Evolutionary conservation across 805 yeast species (phyloP).

Genomic region (Metschnikowia cubensis): DNA sequence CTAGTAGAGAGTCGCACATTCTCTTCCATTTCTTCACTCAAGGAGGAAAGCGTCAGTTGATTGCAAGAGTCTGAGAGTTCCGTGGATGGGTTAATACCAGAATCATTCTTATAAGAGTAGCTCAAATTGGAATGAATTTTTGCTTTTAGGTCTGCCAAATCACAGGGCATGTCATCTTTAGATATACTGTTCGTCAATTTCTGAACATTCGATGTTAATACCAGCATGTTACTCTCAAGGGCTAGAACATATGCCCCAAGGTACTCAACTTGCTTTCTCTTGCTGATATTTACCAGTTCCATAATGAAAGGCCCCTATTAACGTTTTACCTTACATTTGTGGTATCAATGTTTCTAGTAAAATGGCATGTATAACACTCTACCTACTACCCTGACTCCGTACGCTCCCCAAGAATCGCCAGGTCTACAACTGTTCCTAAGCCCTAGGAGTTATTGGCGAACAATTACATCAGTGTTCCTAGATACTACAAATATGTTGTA

Average conservation of each 20-base stretch:
- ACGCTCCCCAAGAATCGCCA: too few species aligned
- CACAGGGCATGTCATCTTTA: conserved; percentile 5
- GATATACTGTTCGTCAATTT: conserved; percentile 13
- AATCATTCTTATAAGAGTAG: background rate
- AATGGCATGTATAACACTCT: too few species aligned
- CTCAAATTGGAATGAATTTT: conserved; percentile 12
- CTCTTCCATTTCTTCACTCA: conserved; percentile 4
- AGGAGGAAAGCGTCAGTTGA: conserved; percentile 3
- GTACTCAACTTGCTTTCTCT: conserved; percentile 84
- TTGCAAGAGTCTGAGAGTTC: background rate
- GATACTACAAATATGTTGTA: too few species aligned
- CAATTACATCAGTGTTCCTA: too few species aligned
- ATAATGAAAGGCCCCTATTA: too few species aligned
- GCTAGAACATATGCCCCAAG: conserved; percentile 58
- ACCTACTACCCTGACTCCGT: too few species aligned
- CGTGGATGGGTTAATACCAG: background rate
- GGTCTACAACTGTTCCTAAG: too few species aligned
- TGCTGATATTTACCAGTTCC: too few species aligned
- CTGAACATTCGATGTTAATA: conserved; percentile 24
- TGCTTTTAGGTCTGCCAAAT: conserved; percentile 13
- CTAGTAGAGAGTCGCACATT: too few species aligned
- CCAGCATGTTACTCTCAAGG: conserved; percentile 35
- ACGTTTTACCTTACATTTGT: too few species aligned
- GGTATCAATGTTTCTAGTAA: too few species aligned
- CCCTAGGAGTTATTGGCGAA: too few species aligned